phyloP scores from a whole-genome alignment of 2,329 filamentous ascomycete species.

The Neofusicoccum cordaticola region DNA sequence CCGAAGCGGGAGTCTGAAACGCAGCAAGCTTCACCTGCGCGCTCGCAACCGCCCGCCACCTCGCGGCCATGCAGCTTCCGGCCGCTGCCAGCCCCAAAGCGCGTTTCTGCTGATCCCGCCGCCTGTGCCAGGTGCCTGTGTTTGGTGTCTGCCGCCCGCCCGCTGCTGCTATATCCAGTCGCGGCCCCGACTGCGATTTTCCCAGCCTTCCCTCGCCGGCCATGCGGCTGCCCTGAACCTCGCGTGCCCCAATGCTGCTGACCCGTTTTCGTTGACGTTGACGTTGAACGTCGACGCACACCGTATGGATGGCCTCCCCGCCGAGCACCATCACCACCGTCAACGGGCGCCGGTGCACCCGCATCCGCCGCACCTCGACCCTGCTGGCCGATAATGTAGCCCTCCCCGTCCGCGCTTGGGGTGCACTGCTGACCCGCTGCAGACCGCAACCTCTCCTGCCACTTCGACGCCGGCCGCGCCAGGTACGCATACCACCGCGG shows the following conservation, averaged over 20 bases:
- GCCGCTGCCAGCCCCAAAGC: neutral
- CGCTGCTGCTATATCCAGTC: slow-evolving; percentile 2
- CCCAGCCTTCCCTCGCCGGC: neutral
- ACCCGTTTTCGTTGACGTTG: slow-evolving; percentile 25
- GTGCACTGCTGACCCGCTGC: neutral
- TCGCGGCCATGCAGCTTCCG: neutral
- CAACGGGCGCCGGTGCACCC: slow-evolving; percentile 38
- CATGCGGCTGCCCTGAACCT: slow-evolving; percentile 15
- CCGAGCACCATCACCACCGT: slow-evolving; percentile 37
- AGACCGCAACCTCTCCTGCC: slow-evolving; percentile 25
- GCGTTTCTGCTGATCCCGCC: slow-evolving; percentile 10
- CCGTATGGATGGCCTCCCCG: slow-evolving; percentile 37
- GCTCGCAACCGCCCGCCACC: slow-evolving; percentile 8
- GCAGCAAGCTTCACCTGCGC: slow-evolving; percentile 7
- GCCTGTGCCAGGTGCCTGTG: neutral
- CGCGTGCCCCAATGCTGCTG: slow-evolving; percentile 24
- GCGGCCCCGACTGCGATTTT: neutral
- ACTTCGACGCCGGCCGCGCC: slow-evolving; percentile 25
- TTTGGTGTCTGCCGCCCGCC: neutral
- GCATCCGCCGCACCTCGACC: slow-evolving; percentile 26
- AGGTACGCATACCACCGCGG: slow-evolving; percentile 28
- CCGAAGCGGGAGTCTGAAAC: slow-evolving; percentile 13
- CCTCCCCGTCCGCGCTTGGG: slow-evolving; percentile 8
- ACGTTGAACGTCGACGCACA: slow-evolving; percentile 20
- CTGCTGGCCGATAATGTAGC: slow-evolving; percentile 22